Evolutionary conservation across 805 yeast genomes (phyloP).

Genomic region (Alloascoidea africana): DNA sequence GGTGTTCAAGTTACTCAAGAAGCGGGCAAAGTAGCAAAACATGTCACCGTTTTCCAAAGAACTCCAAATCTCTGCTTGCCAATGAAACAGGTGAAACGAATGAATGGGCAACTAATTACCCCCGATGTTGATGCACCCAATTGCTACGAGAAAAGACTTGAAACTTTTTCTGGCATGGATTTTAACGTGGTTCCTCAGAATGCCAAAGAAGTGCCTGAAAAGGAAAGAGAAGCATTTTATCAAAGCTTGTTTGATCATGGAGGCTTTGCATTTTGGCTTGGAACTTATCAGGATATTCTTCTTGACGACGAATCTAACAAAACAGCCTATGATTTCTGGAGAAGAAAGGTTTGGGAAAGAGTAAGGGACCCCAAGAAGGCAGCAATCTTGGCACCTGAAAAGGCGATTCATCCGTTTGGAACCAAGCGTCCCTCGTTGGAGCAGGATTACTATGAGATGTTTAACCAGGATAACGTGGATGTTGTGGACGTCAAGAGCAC

Average conservation of each 20-base stretch:
- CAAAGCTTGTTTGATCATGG: conserved; percentile 13
- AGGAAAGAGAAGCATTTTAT: conserved; percentile 10
- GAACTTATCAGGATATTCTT: conserved; percentile 11
- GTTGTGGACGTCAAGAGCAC: conserved; percentile 12
- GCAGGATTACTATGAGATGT: conserved; percentile 12
- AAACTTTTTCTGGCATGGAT: conserved; percentile 11
- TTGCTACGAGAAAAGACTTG: conserved; percentile 7
- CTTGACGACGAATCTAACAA: conserved; percentile 10
- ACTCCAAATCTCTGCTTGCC: conserved; percentile 14
- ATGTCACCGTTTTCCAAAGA: conserved; percentile 13
- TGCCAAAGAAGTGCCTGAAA: conserved; percentile 9
- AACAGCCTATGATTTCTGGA: conserved; percentile 13
- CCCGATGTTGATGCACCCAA: conserved; percentile 7
- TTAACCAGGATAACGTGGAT: conserved; percentile 13
- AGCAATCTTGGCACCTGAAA: conserved; percentile 12
- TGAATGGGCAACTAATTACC: no score
- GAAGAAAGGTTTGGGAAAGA: conserved; percentile 8
- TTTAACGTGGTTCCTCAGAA: conserved; percentile 7
- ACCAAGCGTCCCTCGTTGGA: conserved; percentile 14
- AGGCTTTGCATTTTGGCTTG: conserved; percentile 16
- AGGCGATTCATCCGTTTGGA: conserved; percentile 14
- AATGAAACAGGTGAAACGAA: conserved; percentile 10
- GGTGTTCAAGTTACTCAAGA: conserved; percentile 16
- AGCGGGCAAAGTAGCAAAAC: conserved; percentile 9
- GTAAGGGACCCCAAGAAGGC: conserved; percentile 11